Percentiles rank a stretch among this genome's conserved stretches.
Conservation (phyloP, 805 yeast genomes). For the Danielia oregonensis region DNA sequence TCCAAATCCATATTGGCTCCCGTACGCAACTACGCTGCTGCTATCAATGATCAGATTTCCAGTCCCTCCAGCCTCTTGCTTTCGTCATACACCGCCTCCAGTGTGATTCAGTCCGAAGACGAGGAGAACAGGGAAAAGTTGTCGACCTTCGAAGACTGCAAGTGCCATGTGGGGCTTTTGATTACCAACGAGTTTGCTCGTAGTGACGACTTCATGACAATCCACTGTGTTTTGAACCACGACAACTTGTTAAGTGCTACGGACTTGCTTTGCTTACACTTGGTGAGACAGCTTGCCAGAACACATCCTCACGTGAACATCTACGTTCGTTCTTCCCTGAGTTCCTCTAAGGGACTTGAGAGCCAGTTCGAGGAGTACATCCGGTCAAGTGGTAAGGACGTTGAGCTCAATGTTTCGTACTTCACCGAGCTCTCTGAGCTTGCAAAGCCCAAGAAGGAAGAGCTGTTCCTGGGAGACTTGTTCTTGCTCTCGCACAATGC, state of each 20-base stretch:
- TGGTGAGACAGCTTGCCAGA: constrained; percentile 19
- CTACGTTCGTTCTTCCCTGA: constrained; percentile 11
- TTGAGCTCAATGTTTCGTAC: constrained; percentile 4
- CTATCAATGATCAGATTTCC: constrained; percentile 31
- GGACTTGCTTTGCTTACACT: constrained; percentile 30
- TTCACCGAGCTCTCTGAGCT: constrained; percentile 9
- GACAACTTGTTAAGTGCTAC: constrained; percentile 31
- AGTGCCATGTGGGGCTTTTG: constrained; percentile 31
- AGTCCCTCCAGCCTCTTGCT: constrained; percentile 25
- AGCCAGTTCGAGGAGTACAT: constrained; percentile 11
- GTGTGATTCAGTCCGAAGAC: constrained; percentile 5
- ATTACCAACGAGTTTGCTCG: constrained; percentile 1
- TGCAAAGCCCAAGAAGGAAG: constrained; percentile 1
- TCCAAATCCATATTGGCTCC: constrained; percentile 32
- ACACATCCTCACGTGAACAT: constrained; percentile 6
- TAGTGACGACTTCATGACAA: constrained; percentile 10
- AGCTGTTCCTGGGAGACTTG: constrained; percentile 3
- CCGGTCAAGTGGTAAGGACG: constrained; percentile 4
- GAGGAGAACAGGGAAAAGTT: constrained; percentile 14
- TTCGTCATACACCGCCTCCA: constrained; percentile 16
- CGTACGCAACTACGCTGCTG: constrained; percentile 23
- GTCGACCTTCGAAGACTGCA: constrained; percentile 23
- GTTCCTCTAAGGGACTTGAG: constrained; percentile 12
- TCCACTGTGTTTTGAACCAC: constrained; percentile 28
- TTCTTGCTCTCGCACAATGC: constrained; percentile 12